phyloP scores from a whole-genome alignment of 31 red algal genomes.

The Asparagopsis taxiformis region DNA sequence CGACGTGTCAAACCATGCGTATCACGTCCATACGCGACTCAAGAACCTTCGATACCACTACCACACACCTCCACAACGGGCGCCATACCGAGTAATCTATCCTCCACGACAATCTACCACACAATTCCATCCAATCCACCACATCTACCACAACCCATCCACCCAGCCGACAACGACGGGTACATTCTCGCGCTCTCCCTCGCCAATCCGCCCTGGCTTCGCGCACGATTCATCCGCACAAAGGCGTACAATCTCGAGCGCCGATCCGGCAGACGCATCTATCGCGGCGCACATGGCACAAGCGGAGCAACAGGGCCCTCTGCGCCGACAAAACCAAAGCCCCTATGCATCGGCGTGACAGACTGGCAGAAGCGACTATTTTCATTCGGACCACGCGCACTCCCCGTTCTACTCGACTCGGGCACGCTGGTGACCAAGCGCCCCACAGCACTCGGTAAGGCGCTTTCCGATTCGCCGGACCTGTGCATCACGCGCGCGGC shows the following conservation, averaged over 20 bases:
- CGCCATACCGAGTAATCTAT: background rate
- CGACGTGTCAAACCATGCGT: no score
- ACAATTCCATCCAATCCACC: slow-evolving; percentile 39
- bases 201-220: slow-evolving; percentile 35
- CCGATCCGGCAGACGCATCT: slow-evolving; percentile 19
- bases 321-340: slow-evolving; percentile 41
- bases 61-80: slow-evolving; percentile 14
- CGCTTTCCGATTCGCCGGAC: slow-evolving; percentile 44
- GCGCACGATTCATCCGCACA: slow-evolving; percentile 67
- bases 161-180: slow-evolving; percentile 63
- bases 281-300: slow-evolving; percentile 63
- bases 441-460: slow-evolving; percentile 33
- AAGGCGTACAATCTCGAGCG: slow-evolving; percentile 41
- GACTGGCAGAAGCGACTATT: slow-evolving; percentile 14
- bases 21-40: no score
- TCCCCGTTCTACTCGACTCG: slow-evolving; percentile 24
- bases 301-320: slow-evolving; percentile 18
- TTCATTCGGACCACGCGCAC: slow-evolving; percentile 12
- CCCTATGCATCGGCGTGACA: slow-evolving; percentile 20
- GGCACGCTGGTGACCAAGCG: slow-evolving; percentile 40
- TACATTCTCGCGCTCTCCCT: slow-evolving; percentile 61
- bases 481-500: slow-evolving; percentile 20
- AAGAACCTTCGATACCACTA: slow-evolving; percentile 31
- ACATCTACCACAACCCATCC: slow-evolving; percentile 9
- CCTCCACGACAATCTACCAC: slow-evolving; percentile 38